Percentiles rank a stretch among this genome's conserved stretches.
Conservation (phyloP, 2,329 filamentous ascomycete genomes). For the Pyricularia sp. region DNA sequence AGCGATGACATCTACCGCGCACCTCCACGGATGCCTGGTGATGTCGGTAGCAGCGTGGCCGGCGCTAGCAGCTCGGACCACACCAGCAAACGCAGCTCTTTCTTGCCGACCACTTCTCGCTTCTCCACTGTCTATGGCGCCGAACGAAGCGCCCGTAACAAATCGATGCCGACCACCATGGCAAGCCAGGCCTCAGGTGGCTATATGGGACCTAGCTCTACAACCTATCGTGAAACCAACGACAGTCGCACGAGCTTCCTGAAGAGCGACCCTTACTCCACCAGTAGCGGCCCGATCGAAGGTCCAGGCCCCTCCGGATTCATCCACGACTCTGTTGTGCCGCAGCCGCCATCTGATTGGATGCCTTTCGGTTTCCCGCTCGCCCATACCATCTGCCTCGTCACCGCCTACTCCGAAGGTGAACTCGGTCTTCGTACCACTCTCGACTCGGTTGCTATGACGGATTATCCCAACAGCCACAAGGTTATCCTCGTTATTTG, state of each 20-base stretch:
- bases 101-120: slow-evolving; percentile 86
- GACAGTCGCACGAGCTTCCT: slow-evolving; percentile 58
- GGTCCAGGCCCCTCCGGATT: slow-evolving; percentile 83
- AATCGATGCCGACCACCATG: slow-evolving; percentile 77
- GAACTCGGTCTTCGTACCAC: slow-evolving; percentile 88
- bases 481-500: slow-evolving; percentile 95
- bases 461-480: slow-evolving; percentile 98
- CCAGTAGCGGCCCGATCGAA: slow-evolving; percentile 48
- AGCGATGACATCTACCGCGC: slow-evolving; percentile 94
- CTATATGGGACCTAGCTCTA: slow-evolving; percentile 55
- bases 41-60: slow-evolving; percentile 56
- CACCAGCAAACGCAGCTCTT: slow-evolving; percentile 72
- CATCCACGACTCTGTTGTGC: slow-evolving; percentile 90
- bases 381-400: slow-evolving; percentile 86
- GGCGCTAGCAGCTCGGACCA: slow-evolving; percentile 52
- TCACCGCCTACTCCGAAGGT: slow-evolving; percentile 96
- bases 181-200: slow-evolving; percentile 74
- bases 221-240: slow-evolving; percentile 60
- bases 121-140: slow-evolving; percentile 86
- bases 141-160: slow-evolving; percentile 45
- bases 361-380: slow-evolving; percentile 94
- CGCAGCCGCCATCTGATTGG: slow-evolving; percentile 93
- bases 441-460: slow-evolving; percentile 90
- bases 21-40: slow-evolving; percentile 68
- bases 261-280: slow-evolving; percentile 45